Evolutionary conservation across 371 early-diverging fungal species (phyloP).

Genomic region (Entomophthora muscae): DNA sequence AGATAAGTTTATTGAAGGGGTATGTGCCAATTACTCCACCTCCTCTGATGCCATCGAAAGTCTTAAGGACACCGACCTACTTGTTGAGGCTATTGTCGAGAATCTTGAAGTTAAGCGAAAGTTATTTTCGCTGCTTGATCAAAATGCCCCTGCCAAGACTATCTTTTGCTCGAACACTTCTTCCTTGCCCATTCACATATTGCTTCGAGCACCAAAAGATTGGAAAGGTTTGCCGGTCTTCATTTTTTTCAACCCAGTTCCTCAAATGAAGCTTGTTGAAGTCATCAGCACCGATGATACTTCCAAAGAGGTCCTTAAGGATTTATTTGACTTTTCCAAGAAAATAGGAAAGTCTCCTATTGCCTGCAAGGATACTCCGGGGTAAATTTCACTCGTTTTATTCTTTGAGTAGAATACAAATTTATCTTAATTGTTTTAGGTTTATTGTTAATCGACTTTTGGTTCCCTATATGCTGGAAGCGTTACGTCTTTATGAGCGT

Average conservation of each 20-base stretch:
- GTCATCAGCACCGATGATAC: slow-evolving; percentile 60
- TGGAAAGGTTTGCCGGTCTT: slow-evolving; percentile 59
- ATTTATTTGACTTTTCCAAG: slow-evolving; percentile 42
- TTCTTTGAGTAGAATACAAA: no score
- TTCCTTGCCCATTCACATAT: slow-evolving; percentile 70
- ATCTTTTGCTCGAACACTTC: slow-evolving; percentile 88
- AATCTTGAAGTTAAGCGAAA: slow-evolving; percentile 71
- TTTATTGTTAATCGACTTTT: slow-evolving; percentile 93
- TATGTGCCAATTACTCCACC: slow-evolving; percentile 35
- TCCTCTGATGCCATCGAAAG: slow-evolving; percentile 41
- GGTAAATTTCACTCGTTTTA: slow-evolving; percentile 37
- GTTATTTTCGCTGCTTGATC: slow-evolving; percentile 51
- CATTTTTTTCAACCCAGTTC: slow-evolving; percentile 96
- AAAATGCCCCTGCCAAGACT: slow-evolving; percentile 44
- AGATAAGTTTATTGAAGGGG: slow-evolving; percentile 40
- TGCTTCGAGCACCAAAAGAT: slow-evolving; percentile 41
- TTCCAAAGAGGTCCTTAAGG: slow-evolving; percentile 31
- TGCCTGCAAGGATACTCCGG: slow-evolving; percentile 92
- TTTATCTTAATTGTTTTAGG: slow-evolving; percentile 19
- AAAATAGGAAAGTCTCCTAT: slow-evolving; percentile 75
- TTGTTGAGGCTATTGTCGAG: slow-evolving; percentile 92
- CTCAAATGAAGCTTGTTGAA: slow-evolving; percentile 95
- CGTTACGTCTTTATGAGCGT: slow-evolving; percentile 75
- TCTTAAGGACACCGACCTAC: slow-evolving; percentile 30
- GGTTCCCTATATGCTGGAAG: slow-evolving; percentile 92